phyloP scores from a whole-genome alignment of 2,329 filamentous ascomycete species.

The Aspergillus udagawae region DNA sequence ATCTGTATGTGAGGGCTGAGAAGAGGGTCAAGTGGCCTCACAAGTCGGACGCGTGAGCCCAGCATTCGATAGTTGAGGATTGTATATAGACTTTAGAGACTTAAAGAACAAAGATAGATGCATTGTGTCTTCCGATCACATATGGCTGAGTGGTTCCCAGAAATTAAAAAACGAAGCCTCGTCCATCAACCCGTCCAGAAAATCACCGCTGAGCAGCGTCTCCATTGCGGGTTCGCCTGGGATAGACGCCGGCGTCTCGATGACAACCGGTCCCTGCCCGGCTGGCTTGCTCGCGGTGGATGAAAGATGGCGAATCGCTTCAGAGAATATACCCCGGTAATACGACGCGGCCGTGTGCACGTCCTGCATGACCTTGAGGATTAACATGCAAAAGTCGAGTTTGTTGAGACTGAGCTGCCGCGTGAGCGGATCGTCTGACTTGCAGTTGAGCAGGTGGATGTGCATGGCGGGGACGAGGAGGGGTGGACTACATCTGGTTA shows the following conservation, averaged over 20 bases:
- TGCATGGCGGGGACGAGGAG: conserved; percentile 23
- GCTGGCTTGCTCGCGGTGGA: not conserved
- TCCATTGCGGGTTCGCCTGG: not conserved
- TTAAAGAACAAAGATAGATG: not conserved
- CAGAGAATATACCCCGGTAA: conserved; percentile 8
- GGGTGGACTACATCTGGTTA: conserved; percentile 4
- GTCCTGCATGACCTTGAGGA: conserved; percentile 19
- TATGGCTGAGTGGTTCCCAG: conserved; percentile 6
- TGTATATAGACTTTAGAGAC: not conserved
- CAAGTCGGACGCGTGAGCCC: conserved; percentile 6
- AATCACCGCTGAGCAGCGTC: conserved; percentile 1
- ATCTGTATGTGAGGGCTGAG: conserved; percentile 21
- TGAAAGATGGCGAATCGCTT: conserved; percentile 8
- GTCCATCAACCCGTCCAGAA: conserved; percentile 4
- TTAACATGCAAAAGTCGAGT: conserved; percentile 20
- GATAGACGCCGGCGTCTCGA: not conserved
- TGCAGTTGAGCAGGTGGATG: conserved; percentile 24
- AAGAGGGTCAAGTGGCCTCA: conserved; percentile 19
- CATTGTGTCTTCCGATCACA: not conserved
- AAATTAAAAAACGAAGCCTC: conserved; percentile 6
- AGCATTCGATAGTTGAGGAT: too few species aligned
- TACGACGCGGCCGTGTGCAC: conserved; percentile 11
- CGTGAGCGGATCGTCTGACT: conserved; percentile 13
- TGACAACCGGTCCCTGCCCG: not conserved
- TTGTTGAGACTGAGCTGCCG: conserved; percentile 18